These are phyloP conservation scores for Rubia peregrina DNA, from an alignment of 305 asterid genomes.

Conservation along the genomic window DNA sequence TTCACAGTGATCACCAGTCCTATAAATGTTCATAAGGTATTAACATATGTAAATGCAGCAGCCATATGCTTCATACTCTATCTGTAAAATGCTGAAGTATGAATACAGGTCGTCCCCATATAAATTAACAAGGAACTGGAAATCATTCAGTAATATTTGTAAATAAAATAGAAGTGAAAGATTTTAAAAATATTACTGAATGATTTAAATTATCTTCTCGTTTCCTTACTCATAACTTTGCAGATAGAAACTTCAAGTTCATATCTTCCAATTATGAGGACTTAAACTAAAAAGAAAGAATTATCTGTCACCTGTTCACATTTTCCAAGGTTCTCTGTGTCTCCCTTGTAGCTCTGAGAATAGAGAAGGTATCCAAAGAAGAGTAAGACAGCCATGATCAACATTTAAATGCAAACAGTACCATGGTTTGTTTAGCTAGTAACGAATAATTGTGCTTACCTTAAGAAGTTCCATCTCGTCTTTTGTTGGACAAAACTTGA, in stretches of 20 bases:
- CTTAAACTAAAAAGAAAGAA: neutral
- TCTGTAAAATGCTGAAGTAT: neutral
- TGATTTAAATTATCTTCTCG: neutral
- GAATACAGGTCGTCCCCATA: neutral
- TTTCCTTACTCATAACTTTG: neutral
- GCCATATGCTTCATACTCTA: neutral
- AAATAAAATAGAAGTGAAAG: neutral
- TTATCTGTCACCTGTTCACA: slow-evolving; percentile 60
- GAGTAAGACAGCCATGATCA: slow-evolving; percentile 19
- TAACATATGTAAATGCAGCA: neutral
- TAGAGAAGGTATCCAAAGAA: slow-evolving; percentile 12
- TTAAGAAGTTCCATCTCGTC: slow-evolving; percentile 74
- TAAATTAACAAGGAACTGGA: neutral
- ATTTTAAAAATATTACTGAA: no score
- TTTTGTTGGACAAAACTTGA: slow-evolving; percentile 85
- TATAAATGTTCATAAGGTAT: neutral
- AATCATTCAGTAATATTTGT: neutral
- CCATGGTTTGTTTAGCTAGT: neutral
- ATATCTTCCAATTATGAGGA: neutral
- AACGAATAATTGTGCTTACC: slow-evolving; percentile 27
- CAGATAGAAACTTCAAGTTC: neutral
- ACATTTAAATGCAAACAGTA: neutral
- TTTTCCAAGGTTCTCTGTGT: slow-evolving; percentile 73
- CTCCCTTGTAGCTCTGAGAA: slow-evolving; percentile 70
- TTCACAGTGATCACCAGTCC: neutral